phyloP scores from a whole-genome alignment of 306 rosid genomes.

The Malus domestica region DNA sequence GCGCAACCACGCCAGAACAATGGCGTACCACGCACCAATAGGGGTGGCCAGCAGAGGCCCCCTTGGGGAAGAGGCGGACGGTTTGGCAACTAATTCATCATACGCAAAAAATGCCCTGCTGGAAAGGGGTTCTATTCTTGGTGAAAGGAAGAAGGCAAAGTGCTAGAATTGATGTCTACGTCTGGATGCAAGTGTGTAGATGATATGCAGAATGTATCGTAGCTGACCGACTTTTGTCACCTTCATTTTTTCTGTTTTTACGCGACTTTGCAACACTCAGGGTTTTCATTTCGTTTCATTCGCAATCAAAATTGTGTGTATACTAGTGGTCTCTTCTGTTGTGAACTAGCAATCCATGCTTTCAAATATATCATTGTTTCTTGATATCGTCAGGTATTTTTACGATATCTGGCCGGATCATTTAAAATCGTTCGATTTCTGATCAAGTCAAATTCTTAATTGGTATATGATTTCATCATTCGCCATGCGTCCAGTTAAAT shows the following conservation, averaged over 20 bases:
- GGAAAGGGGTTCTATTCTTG: background rate
- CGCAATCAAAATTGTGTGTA: background rate
- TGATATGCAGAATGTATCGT: background rate
- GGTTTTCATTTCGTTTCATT: background rate
- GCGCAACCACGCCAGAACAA: slow-evolving; percentile 42
- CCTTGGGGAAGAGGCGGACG: slow-evolving; percentile 71
- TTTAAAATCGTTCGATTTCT: too few relatives aligned
- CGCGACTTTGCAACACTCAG: background rate
- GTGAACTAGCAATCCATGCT: background rate
- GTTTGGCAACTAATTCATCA: slow-evolving; percentile 37
- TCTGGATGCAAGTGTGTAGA: background rate
- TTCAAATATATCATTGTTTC: background rate
- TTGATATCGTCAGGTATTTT: background rate
- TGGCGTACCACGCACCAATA: slow-evolving; percentile 33
- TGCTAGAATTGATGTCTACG: background rate
- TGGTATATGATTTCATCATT: background rate
- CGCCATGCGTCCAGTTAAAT: background rate
- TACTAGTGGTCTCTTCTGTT: background rate
- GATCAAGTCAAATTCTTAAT: too few relatives aligned
- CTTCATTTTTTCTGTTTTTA: background rate
- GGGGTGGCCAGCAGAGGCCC: slow-evolving; percentile 44
- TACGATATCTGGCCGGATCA: background rate
- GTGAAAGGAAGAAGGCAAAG: background rate
- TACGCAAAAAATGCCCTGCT: background rate
- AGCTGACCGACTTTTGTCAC: background rate